Percentiles rank a stretch among this genome's conserved stretches.
phyloP scores from a whole-genome alignment of 192 early-diverging fungal species.

The Coemansia sp. region DNA sequence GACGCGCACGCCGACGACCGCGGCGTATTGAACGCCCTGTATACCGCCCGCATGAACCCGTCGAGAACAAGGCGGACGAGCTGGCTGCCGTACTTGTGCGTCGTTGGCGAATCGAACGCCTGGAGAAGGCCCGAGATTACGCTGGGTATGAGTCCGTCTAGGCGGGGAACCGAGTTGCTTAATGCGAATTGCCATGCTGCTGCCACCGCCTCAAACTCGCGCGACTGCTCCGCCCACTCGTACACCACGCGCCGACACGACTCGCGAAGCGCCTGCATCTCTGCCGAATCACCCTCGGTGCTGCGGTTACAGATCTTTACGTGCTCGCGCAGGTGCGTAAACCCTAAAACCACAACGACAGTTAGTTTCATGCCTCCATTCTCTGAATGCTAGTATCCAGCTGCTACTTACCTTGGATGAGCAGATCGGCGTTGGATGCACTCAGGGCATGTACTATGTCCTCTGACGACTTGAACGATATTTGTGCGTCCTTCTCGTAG shows the following conservation, averaged over 20 bases:
- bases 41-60: conserved; percentile 25
- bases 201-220: conserved; percentile 16
- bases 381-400: neutral
- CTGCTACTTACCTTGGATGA: conserved; percentile 46
- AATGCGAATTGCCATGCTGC: conserved; percentile 34
- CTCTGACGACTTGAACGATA: conserved; percentile 34
- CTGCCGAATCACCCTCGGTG: neutral
- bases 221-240: conserved; percentile 35
- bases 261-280: conserved; percentile 26
- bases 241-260: conserved; percentile 41
- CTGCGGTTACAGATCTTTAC: conserved; percentile 39
- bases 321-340: conserved; percentile 50
- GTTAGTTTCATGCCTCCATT: neutral
- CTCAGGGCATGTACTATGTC: conserved; percentile 32
- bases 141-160: conserved; percentile 33
- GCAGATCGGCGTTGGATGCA: conserved; percentile 35
- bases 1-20: conserved; percentile 39
- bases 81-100: conserved; percentile 18
- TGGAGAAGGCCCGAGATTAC: conserved; percentile 23
- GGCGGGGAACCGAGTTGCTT: conserved; percentile 14
- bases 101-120: conserved; percentile 20
- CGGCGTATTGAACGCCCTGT: conserved; percentile 32
- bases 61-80: conserved; percentile 31
- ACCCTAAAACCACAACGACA: conserved; percentile 16
- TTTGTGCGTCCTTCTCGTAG: conserved; percentile 25